Conservation (phyloP, 345 rosid species). For the Heritiera littoralis region DNA sequence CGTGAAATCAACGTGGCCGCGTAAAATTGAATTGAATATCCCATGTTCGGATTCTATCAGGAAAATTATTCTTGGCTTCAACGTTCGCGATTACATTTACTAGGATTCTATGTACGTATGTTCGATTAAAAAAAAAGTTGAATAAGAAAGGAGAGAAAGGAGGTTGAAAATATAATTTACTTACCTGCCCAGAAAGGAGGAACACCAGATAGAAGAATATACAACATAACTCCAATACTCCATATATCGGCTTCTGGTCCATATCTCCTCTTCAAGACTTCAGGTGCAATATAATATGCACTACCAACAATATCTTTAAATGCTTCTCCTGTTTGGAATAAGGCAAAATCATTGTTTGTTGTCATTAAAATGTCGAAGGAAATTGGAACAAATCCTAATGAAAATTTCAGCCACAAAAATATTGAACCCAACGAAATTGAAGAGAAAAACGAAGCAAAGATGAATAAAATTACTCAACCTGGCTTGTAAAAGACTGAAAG, state of each 20-base stretch:
- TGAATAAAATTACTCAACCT: constrained; percentile 32
- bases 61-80: neutral
- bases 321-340: constrained; percentile 57
- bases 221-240: constrained; percentile 94
- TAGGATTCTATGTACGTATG: neutral
- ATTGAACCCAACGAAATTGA: neutral
- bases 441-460: neutral
- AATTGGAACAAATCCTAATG: neutral
- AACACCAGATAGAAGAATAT: constrained; percentile 87
- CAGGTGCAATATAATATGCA: constrained; percentile 96
- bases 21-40: constrained; percentile 84
- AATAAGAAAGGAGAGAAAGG: neutral
- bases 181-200: constrained; percentile 98
- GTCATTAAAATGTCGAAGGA: neutral
- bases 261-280: constrained; percentile 82
- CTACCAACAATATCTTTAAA: constrained; percentile 93
- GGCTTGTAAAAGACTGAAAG: constrained; percentile 91
- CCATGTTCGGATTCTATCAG: constrained; percentile 82
- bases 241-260: constrained; percentile 96
- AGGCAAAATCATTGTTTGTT: neutral
- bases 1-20: constrained; percentile 76
- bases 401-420: neutral
- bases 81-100: neutral
- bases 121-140: neutral
- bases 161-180: neutral